Base-by-base conservation (phyloP, 2,329 filamentous ascomycete species). In the Ophiosphaerella korrae region DNA sequence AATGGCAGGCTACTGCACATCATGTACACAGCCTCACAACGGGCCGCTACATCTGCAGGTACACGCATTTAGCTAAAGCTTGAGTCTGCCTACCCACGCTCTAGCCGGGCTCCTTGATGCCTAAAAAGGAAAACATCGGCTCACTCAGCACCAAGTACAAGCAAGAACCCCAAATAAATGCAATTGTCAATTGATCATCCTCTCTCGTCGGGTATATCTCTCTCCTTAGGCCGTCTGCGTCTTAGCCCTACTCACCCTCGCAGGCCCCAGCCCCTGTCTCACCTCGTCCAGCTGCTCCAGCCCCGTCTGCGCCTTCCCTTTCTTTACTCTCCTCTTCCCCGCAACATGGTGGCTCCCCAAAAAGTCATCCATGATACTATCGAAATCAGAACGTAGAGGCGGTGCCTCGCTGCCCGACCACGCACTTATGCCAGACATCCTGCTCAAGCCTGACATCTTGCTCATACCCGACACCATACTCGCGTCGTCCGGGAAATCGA, bases 281-380 rank as follows among this genome's bases (percentile, higher is more conserved):
- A 99, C 88, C 75, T 97, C 93, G 60, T 97, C 94, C 53, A 97
- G 79, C 78, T 97, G 90, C 74, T 90, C 87, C 58, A 97, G 81
- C 0, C 94, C 94, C 52, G 83, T 89, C 70, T 89, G 88, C 58
- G 88, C 86, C 68, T 88, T 90, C 14, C 88, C 88, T 75, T 92
- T 91, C 77, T 92, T 93, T 16, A 91, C 83, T 46, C 82, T 75
- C 37, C 74, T 66, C 77, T 91, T 92, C 2, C 88, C 88, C 21
- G 82, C 82, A 74, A 85, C 87, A 8, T 84, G 84, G 68, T 90
- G 88, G 31, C 80, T 86, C 7, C 86, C 89, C 23, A 97, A 76
- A 75, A 99, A 99, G 49, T 96, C 92, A 69, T 97, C 93, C 80
- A 99, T 86, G 70, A 97, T 91, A 54, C 80, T 84, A 70, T 96